Evolutionary conservation across 2,329 filamentous ascomycete species (phyloP).

Genomic region (Phialophora tarda): DNA sequence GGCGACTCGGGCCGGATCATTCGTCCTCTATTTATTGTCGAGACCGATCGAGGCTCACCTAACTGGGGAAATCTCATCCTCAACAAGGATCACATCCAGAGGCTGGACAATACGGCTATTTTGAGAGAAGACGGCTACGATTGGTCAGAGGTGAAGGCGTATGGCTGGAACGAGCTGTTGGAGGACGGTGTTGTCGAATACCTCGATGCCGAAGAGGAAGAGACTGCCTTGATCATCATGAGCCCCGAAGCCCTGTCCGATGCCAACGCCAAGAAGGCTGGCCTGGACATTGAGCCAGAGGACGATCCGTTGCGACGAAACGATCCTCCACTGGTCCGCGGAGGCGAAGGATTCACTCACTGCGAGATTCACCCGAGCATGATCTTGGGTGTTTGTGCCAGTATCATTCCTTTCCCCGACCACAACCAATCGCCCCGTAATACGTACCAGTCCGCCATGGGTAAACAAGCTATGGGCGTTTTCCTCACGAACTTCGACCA

Average conservation of each 20-base stretch:
- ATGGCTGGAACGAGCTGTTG: constrained; percentile 87
- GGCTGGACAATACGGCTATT: constrained; percentile 64
- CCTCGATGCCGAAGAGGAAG: constrained; percentile 96
- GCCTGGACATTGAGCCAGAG: constrained; percentile 67
- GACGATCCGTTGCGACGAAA: constrained; percentile 82
- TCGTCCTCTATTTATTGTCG: constrained; percentile 89
- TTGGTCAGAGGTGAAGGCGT: constrained; percentile 61
- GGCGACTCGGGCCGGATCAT: constrained; percentile 96
- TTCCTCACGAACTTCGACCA: constrained; percentile 96
- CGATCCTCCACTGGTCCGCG: constrained; percentile 84
- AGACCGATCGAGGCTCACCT: constrained; percentile 76
- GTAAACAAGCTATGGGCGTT: constrained; percentile 99
- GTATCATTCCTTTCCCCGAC: constrained; percentile 99
- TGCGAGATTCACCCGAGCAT: constrained; percentile 99
- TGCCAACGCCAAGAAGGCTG: constrained; percentile 71
- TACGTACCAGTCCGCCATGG: constrained; percentile 99
- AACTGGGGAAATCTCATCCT: constrained; percentile 80
- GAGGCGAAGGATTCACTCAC: constrained; percentile 92
- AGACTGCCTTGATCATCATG: constrained; percentile 99
- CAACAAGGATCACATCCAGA: constrained; percentile 79
- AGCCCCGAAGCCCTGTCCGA: constrained; percentile 91
- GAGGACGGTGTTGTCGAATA: constrained; percentile 89
- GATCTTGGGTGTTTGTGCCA: constrained; percentile 97
- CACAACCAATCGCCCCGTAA: constrained; percentile 98
- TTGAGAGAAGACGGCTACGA: constrained; percentile 60